Evolutionary conservation across 164 flowering plant genomes (phyloP).

Genomic region (Aristolochia californica): DNA sequence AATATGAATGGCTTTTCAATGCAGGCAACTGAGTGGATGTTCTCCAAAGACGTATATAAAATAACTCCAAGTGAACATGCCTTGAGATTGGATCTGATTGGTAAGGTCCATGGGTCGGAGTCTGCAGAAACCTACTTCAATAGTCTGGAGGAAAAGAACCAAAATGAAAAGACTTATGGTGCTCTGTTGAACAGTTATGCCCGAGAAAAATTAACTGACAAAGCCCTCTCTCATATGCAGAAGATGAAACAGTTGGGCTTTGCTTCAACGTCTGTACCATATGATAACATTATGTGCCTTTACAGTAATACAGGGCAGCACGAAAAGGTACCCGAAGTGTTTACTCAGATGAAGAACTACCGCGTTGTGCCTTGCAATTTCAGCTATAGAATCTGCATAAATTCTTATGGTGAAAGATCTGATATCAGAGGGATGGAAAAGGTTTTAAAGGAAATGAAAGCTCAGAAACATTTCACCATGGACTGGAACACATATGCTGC

Average conservation of each 20-base stretch:
- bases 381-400: constrained; percentile 20
- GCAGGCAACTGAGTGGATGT: constrained; percentile 88
- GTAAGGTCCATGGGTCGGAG: constrained; percentile 26
- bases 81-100: constrained; percentile 25
- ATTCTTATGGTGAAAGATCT: constrained; percentile 23
- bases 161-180: constrained; percentile 15
- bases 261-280: constrained; percentile 11
- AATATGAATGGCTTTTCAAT: not conserved
- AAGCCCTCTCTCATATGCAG: constrained; percentile 31
- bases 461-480: constrained; percentile 11
- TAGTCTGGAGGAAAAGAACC: constrained; percentile 12
- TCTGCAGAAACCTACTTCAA: constrained; percentile 32
- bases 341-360: constrained; percentile 38
- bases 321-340: constrained; percentile 28
- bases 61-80: constrained; percentile 36
- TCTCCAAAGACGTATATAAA: constrained; percentile 14
- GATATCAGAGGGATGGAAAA: constrained; percentile 31
- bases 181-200: constrained; percentile 36
- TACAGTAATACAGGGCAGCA: constrained; percentile 20
- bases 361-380: constrained; percentile 22
- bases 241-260: constrained; percentile 24
- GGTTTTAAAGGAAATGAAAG: constrained; percentile 25
- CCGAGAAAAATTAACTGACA: constrained; percentile 18
- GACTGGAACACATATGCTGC: constrained; percentile 26
- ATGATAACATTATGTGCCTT: constrained; percentile 29